Base-by-base conservation (phyloP, 192 early-diverging fungal species). In the Mortierella alpina region DNA sequence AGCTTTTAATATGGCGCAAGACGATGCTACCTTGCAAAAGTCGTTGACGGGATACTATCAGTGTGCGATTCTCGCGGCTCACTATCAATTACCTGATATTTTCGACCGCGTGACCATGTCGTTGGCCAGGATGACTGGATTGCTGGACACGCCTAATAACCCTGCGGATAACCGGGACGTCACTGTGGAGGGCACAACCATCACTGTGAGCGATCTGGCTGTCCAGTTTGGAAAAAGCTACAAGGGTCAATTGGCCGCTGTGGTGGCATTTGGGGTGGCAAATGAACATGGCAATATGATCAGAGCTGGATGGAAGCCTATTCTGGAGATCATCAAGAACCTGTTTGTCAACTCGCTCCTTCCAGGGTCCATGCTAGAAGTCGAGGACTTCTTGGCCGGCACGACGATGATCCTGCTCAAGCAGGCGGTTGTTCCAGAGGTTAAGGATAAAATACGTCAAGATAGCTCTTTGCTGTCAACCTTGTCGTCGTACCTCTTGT, bases 201-300 rank as follows among this genome's bases (percentile, higher is more conserved):
- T 88, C 47, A 85, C 86, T 6, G 79, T 95, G 14, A 92, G 92
- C 14, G 85, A 90, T 46, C 70, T 89, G 51, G 87, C 92, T 0
- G 89, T 97, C 20, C 93, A 96, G 48, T 93, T 99, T 88, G 97
- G 97, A 62, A 86, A 90, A 47, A 95, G 93, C 70, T 94, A 94
- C 70, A 91, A 92, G 51, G 93, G 92, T n/a, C 96, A 98, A 84
- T 84, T 97, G 58, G 96, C 95, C 7, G 88, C 95, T 51, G 93
- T 97, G 7, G 86, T 97, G n/a, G 86, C 96, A 66, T 95, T 98
- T 83, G 91, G 89, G 39, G 85, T 96, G 54, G 86, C 87, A 51
- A 82, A 75, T 48, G 85, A 95, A 80, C 85, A 91, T 84, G 86
- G 92, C 42, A 91, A 92, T 54, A 66, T 88, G 69, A 55, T 99